These are phyloP conservation scores for Fusarium sp. DNA, from an alignment of 2,329 filamentous ascomycete species.

Conservation along the genomic window DNA sequence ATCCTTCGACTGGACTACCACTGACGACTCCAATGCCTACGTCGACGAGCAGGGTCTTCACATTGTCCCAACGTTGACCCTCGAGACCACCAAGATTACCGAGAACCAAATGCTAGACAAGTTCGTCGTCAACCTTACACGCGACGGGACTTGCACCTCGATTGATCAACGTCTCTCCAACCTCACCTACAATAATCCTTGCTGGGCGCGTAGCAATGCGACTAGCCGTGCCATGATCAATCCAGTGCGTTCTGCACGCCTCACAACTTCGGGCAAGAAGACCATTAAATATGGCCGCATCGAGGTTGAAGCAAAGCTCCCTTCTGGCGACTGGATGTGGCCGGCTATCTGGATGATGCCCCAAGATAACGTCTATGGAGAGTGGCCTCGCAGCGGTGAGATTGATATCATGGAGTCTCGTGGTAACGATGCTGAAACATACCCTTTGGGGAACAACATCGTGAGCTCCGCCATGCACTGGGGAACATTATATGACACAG, in stretches of 20 bases:
- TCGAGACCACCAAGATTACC: slow-evolving; percentile 41
- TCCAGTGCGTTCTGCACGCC: slow-evolving; percentile 57
- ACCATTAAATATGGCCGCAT: slow-evolving; percentile 60
- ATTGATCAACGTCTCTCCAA: not conserved
- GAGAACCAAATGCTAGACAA: slow-evolving; percentile 47
- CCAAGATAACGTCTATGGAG: slow-evolving; percentile 56
- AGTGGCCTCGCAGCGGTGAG: slow-evolving; percentile 62
- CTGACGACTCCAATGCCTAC: slow-evolving; percentile 56
- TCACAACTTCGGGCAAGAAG: slow-evolving; percentile 56
- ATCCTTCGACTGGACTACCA: slow-evolving; percentile 63
- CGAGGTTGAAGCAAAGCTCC: slow-evolving; percentile 63
- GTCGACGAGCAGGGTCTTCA: slow-evolving; percentile 57
- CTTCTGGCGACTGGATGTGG: slow-evolving; percentile 65
- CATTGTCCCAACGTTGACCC: slow-evolving; percentile 61
- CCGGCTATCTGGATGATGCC: slow-evolving; percentile 59
- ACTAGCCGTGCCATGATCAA: slow-evolving; percentile 56
- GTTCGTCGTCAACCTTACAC: slow-evolving; percentile 56
- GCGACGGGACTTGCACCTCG: slow-evolving; percentile 51
- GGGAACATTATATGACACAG: slow-evolving; percentile 41
- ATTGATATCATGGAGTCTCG: slow-evolving; percentile 62
- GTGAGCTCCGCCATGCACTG: slow-evolving; percentile 56
- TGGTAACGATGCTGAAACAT: slow-evolving; percentile 54
- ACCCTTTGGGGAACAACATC: slow-evolving; percentile 48
- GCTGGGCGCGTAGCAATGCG: slow-evolving; percentile 53
- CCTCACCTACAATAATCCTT: slow-evolving; percentile 32